Evolutionary conservation across 176 grass and related monocot genomes (phyloP).

Genomic region (Oryza meridionalis): DNA sequence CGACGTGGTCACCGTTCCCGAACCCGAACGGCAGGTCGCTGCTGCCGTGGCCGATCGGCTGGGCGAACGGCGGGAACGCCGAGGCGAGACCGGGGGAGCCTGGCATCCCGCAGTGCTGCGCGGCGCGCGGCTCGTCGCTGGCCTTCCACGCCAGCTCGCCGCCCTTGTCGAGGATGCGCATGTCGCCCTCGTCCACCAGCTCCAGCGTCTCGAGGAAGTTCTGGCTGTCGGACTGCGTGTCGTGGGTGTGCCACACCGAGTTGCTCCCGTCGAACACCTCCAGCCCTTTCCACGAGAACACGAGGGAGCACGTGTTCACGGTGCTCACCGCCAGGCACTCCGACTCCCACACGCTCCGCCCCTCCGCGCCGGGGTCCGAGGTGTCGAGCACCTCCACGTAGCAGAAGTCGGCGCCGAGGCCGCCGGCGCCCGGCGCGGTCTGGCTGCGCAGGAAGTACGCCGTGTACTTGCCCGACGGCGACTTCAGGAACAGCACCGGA

Average conservation of each 20-base stretch:
- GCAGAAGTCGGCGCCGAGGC: conserved; percentile 89
- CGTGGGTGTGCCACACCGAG: conserved; percentile 74
- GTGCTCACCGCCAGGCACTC: conserved; percentile 74
- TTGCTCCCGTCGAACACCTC: conserved; percentile 90
- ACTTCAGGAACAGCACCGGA: conserved; percentile 61
- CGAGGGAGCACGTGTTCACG: conserved; percentile 70
- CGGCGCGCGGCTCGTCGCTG: conserved; percentile 68
- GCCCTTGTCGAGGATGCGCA: conserved; percentile 91
- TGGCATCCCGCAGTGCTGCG: conserved; percentile 71
- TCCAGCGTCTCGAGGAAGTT: conserved; percentile 71
- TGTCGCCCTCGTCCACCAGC: conserved; percentile 89
- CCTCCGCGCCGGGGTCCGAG: conserved; percentile 33
- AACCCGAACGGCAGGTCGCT: conserved; percentile 61
- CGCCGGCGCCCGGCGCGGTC: conserved; percentile 61
- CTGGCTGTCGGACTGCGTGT: conserved; percentile 49
- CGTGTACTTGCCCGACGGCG: conserved; percentile 73
- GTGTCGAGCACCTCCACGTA: conserved; percentile 78
- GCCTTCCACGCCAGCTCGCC: conserved; percentile 94
- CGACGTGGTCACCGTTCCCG: conserved; percentile 6
- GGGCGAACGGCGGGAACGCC: conserved; percentile 62
- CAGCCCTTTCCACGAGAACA: conserved; percentile 77
- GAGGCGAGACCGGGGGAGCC: conserved; percentile 62
- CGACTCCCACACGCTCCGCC: conserved; percentile 91
- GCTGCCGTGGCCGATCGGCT: conserved; percentile 60
- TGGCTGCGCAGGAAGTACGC: conserved; percentile 65